phyloP scores from a whole-genome alignment of 768 basidiomycete genomes.

The Russula ochroleuca region DNA sequence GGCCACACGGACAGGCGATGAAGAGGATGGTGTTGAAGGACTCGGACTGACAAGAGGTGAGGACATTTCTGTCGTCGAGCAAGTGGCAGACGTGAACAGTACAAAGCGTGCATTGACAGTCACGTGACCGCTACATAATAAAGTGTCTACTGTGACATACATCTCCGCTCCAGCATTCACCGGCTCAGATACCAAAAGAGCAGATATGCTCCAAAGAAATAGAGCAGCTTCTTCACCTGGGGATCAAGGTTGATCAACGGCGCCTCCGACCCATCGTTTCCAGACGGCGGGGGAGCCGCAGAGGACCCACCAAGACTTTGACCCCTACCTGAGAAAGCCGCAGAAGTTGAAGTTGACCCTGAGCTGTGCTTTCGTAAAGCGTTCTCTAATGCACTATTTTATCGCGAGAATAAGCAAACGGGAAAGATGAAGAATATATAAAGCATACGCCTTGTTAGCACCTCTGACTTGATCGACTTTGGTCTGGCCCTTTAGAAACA shows the following conservation, averaged over 20 bases:
- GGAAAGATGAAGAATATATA: not conserved
- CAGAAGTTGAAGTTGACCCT: constrained; percentile 33
- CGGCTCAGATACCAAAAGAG: constrained; percentile 46
- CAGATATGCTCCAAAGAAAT: constrained; percentile 58
- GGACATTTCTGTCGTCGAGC: constrained; percentile 3
- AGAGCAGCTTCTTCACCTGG: constrained; percentile 61
- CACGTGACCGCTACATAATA: constrained; percentile 15
- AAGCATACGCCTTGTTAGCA: constrained; percentile 57
- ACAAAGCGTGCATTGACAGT: constrained; percentile 3
- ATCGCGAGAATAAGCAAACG: constrained; percentile 7
- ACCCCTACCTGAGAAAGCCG: constrained; percentile 66
- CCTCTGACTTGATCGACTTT: constrained; percentile 73
- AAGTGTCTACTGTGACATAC: not conserved
- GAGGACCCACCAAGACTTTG: constrained; percentile 60
- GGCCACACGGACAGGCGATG: constrained; percentile 11
- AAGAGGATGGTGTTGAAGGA: constrained; percentile 11
- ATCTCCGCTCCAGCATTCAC: not conserved
- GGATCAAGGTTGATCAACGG: constrained; percentile 54
- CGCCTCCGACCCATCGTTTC: constrained; percentile 36
- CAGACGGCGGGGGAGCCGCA: constrained; percentile 35
- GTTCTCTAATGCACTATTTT: constrained; percentile 54
- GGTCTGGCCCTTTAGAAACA: constrained; percentile 63
- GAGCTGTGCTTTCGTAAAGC: constrained; percentile 52
- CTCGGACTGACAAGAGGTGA: constrained; percentile 9
- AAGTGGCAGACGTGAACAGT: not conserved